Base-by-base conservation (phyloP, 495 filamentous ascomycete species). In the Chaetomium tenue region DNA sequence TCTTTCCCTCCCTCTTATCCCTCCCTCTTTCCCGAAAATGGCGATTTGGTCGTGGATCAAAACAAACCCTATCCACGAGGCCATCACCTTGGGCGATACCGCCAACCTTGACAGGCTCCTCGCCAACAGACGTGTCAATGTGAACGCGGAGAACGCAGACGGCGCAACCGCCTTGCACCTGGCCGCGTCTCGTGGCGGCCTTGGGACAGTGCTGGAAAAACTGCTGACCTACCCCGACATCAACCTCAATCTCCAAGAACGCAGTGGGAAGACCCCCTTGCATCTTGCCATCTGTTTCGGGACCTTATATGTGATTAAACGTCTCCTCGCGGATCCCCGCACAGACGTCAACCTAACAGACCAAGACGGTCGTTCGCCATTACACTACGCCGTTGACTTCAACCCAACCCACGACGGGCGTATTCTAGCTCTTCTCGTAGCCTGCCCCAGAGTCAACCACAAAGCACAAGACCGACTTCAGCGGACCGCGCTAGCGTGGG, bases 161-260 rank as follows among this genome's bases (percentile, higher is more conserved):
- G 51, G 51, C 2, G 51, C 51, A 30, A 53, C 51, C 15, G 25
- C 51, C 26, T 26, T 53, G 4, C 26, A 53, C 51, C 28, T 53
- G 1, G 51, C 26, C 26, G 51, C 9, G 2, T 30, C 13, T 2
- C 13, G 0, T 5, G 15, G 6, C 18, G 15, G 11, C 51, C 13
- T 5, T 2, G 7, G 5, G 25, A 23, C 51, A 0, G 8, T 12
- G 33, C 15, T 53, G 5, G 18, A 30, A 33, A 15, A 15, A 30
- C 51, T 53, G 26, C 51, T 53, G 26, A 16, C 25, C 51, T 26
- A 53, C 9, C 13, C 51, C 51, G 30, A n/a, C 51, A 53, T 53
- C 20, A 22, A 53, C 26, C 51, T 16, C 51, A 53, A 53, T 26
- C 9, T 13, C 51, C 51, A 33, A 16, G 51, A 53, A 22, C 12